A percentile compares a stretch with the other conserved stretches of the same genome.
Conservation (phyloP, 1,284 basidiomycete genomes). For the Meira miltonrushii region DNA sequence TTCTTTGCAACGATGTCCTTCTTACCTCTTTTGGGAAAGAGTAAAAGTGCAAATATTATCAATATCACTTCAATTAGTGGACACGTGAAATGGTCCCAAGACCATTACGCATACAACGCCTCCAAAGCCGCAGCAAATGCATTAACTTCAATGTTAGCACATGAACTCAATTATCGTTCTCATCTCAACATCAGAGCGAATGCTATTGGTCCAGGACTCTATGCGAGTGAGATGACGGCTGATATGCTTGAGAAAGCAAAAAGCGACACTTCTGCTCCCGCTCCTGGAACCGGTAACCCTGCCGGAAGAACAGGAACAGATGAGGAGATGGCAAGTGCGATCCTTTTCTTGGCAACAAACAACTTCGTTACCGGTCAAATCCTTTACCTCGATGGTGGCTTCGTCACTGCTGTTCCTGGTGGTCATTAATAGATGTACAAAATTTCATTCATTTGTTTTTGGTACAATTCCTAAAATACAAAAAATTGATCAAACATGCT, state of each 20-base stretch:
- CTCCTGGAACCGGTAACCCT: conserved; percentile 24
- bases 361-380: conserved; percentile 35
- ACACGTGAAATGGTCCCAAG: conserved; percentile 28
- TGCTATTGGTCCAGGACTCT: conserved; percentile 40
- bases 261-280: conserved; percentile 16
- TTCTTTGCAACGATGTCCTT: conserved; percentile 44
- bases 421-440: too few species aligned
- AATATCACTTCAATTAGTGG: conserved; percentile 38
- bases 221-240: conserved; percentile 36
- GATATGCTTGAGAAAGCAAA: conserved; percentile 17
- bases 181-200: conserved; percentile 26
- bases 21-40: conserved; percentile 29
- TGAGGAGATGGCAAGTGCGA: conserved; percentile 28
- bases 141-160: conserved; percentile 33
- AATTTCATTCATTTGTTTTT: too few species aligned
- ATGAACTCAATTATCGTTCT: conserved; percentile 32
- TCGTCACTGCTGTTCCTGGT: conserved; percentile 17
- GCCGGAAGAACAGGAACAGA: conserved; percentile 31
- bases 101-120: conserved; percentile 38
- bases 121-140: conserved; percentile 41
- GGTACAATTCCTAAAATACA: too few species aligned
- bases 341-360: conserved; percentile 31
- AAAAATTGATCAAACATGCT: too few species aligned
- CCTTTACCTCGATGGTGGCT: conserved; percentile 38
- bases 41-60: conserved; percentile 21